Percentiles rank a stretch among this genome's conserved stretches.
These are phyloP conservation scores for Urochloa ruziziensis DNA, from an alignment of 176 grass and related monocot genomes.

Conservation along the genomic window DNA sequence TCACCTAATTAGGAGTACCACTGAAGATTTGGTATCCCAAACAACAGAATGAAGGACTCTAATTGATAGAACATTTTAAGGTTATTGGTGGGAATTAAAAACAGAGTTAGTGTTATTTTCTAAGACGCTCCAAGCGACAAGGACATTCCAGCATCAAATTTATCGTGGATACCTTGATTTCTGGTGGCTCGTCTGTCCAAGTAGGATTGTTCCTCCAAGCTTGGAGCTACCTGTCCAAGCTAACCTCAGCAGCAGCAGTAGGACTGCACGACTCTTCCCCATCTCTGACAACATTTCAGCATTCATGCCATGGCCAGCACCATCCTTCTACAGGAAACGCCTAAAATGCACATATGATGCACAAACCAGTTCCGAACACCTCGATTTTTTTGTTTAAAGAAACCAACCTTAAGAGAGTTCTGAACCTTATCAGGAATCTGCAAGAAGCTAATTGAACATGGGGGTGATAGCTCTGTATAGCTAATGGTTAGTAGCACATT, in stretches of 20 bases:
- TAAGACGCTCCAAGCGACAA: background rate
- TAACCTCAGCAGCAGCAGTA: slow-evolving; percentile 18
- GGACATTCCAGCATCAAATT: background rate
- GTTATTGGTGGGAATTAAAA: background rate
- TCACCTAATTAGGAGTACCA: background rate
- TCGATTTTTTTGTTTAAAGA: background rate
- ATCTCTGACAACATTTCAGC: slow-evolving; percentile 16
- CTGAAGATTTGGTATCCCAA: background rate
- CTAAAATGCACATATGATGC: slow-evolving; percentile 47
- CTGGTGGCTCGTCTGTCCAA: slow-evolving; percentile 61
- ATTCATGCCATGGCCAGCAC: background rate
- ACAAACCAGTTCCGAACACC: background rate
- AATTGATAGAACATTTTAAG: background rate
- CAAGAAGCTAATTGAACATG: slow-evolving; percentile 44
- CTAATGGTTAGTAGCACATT: no score
- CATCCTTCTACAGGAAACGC: slow-evolving; percentile 42
- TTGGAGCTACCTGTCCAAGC: slow-evolving; percentile 71
- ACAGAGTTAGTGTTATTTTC: background rate
- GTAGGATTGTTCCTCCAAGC: slow-evolving; percentile 67
- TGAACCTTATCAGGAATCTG: slow-evolving; percentile 64
- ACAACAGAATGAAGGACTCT: background rate
- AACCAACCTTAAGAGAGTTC: slow-evolving; percentile 53
- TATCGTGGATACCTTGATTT: slow-evolving; percentile 60
- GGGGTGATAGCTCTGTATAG: no score
- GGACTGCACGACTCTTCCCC: slow-evolving; percentile 11